Evolutionary conservation across 179 eudicot species (phyloP).

Genomic region (Nepenthes alata): DNA sequence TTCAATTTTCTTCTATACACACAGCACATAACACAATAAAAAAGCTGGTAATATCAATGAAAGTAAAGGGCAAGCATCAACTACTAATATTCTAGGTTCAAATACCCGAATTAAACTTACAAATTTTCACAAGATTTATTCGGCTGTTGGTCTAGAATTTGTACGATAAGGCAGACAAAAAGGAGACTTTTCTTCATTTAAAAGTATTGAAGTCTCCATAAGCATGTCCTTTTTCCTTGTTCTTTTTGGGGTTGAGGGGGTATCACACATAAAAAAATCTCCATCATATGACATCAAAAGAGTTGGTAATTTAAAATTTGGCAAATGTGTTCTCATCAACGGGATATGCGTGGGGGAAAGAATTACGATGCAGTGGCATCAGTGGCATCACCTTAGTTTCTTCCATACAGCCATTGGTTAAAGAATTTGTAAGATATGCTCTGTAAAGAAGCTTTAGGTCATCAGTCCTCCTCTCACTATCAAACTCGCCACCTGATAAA

Average conservation of each 20-base stretch:
- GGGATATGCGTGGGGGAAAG: not conserved
- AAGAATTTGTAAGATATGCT: slow-evolving; percentile 62
- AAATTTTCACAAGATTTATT: too few species aligned
- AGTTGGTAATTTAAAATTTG: not conserved
- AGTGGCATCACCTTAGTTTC: slow-evolving; percentile 49
- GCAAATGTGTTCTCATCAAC: not conserved
- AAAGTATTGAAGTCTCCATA: too few species aligned
- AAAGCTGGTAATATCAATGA: not conserved
- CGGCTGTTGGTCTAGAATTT: too few species aligned
- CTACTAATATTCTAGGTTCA: too few species aligned
- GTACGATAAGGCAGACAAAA: too few species aligned
- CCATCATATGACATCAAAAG: not conserved
- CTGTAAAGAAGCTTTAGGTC: slow-evolving; percentile 85
- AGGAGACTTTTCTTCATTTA: too few species aligned
- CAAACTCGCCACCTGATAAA: slow-evolving; percentile 73
- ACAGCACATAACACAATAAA: not conserved
- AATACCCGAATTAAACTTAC: too few species aligned
- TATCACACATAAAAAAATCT: too few species aligned
- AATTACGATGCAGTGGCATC: not conserved
- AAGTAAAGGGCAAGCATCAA: not conserved
- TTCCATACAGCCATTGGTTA: slow-evolving; percentile 72
- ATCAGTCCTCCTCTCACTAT: slow-evolving; percentile 54
- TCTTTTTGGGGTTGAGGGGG: too few species aligned
- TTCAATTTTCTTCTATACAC: not conserved
- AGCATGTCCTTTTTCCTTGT: too few species aligned